Base-by-base conservation (phyloP, 257 asterid species). In the Scutellaria minor region DNA sequence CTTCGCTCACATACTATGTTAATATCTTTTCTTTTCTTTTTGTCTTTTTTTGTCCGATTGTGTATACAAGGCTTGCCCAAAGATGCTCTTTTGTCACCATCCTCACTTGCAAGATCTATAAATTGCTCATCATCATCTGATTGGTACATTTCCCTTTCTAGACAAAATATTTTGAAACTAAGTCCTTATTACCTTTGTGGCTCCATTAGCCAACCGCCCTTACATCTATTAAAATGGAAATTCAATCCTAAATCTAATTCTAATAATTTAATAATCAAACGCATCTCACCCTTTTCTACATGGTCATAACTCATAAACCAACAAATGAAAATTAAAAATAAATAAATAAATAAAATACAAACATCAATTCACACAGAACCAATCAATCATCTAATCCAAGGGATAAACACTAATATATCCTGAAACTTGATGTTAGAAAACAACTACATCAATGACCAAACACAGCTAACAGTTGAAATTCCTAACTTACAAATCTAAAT, bases 401-500 rank as follows among this genome's bases (percentile, higher is more conserved):
- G 41, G 45, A n/a, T 45, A 31, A 31, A 31, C 20, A 55, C 12
- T 46, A 6, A 13, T 47, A 20, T 12, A 41, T 37, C 72, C 66
- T 37, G 50, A 64, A 51, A 67, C 58, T 39, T 37, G 53, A 64
- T 7, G 67, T 66, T 63, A 58, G 55, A 37, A 63, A 68, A 13
- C 67, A 68, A 68, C 79, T 68, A 58, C 74, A 39, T 66, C 39
- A 65, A 57, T 12, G 39, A 70, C 31, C 73, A 64, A 73, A 35
- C 82, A 52, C 59, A 46, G 12, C 48, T 68, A 58, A 37, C 9
- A 56, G 71, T 71, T 56, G 45, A 48, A 71, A 57, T 40, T 48
- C 75, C 81, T 83, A 67, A 20, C 62, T 71, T 47, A 75, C 56
- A 60, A 10, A 47, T 52, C 80, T 64, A 64, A 74, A 74, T 69